Base-by-base conservation (phyloP, 805 yeast species). In the Lachancea meyersii region DNA sequence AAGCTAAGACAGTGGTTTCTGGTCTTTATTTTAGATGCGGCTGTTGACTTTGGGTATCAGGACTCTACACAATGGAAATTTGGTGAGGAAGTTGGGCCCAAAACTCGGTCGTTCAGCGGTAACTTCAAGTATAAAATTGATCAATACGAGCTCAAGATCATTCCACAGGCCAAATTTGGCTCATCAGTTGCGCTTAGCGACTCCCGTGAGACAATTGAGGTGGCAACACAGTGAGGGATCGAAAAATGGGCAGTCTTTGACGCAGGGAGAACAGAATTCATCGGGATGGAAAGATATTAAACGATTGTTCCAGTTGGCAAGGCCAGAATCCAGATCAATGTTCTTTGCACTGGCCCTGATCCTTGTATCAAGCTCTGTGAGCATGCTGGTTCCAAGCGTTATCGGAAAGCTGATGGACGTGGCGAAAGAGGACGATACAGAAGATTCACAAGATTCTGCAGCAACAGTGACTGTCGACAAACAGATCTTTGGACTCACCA, bases 391-490 rank as follows among this genome's bases (percentile, higher is more conserved):
- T 33, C 97, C 97, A 6, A 68, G 82, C 35, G 71, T 86, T 19
- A 83, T 91, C 44, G 97, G 97, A 24, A 84, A 84, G 54, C 80
- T 89, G 38, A 73, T 91, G 17, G 97, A 89, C 60, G 74, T 80
- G 2, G 79, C 84, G 4, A 73, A 66, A 40, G 65, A 62, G 3
- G 42, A 32, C 20, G 21, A 30, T 17, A 8, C 40, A 5, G 41
- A 35, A 26, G 13, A 26, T 23, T 42, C 50, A 2, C 56, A 52
- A 9, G 45, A 48, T 3, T 57, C 53, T 16, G 57, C 60, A 6
- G 24, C 31, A n/a, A 31, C 21, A 9, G 23, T 10, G n/a, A 11
- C 11, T 5, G 8, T 30, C 16, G 52, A 58, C 4, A 61, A 62
- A 19, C 47, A 48, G n/a, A 67, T 75, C 13, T 73, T 74, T 46